These are phyloP conservation scores for Excoecaria agallocha DNA, from an alignment of 345 rosid species.

Conservation along the genomic window DNA sequence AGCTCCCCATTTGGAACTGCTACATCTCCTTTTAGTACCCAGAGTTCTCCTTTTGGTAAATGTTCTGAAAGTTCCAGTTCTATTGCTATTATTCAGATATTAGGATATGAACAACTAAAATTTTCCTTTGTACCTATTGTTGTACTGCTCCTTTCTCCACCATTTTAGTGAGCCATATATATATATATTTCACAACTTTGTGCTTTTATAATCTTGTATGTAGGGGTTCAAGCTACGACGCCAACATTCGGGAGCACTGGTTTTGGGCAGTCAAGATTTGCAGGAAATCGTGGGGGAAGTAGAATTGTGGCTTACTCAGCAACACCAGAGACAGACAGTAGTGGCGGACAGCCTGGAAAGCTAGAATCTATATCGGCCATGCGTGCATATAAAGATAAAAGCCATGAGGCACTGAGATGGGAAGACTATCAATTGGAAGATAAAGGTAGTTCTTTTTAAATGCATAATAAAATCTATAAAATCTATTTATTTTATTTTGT, in stretches of 20 bases:
- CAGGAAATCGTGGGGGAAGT: too few relatives aligned
- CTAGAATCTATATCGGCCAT: slow-evolving; percentile 85
- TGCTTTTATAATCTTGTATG: slow-evolving; percentile 15
- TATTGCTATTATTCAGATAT: neutral
- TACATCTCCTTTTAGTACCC: slow-evolving; percentile 65
- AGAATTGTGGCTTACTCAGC: slow-evolving; percentile 62
- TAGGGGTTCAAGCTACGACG: slow-evolving; percentile 65
- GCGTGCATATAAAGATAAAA: slow-evolving; percentile 67
- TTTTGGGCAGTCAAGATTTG: slow-evolving; percentile 71
- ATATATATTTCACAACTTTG: neutral
- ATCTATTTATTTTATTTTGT: too few relatives aligned
- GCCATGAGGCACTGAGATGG: slow-evolving; percentile 92
- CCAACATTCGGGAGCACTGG: slow-evolving; percentile 63
- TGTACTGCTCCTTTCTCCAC: too few relatives aligned
- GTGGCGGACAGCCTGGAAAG: slow-evolving; percentile 62
- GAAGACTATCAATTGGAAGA: slow-evolving; percentile 96
- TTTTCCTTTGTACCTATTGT: neutral
- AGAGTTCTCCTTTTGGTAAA: slow-evolving; percentile 67
- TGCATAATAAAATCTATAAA: neutral
- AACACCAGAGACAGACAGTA: slow-evolving; percentile 61
- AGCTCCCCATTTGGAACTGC: slow-evolving; percentile 63
- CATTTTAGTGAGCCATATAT: neutral
- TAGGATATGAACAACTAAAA: neutral
- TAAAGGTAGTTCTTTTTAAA: slow-evolving; percentile 53
- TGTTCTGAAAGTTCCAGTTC: neutral